Conservation (phyloP, 331 rosid species). For the Malus hybrid region DNA sequence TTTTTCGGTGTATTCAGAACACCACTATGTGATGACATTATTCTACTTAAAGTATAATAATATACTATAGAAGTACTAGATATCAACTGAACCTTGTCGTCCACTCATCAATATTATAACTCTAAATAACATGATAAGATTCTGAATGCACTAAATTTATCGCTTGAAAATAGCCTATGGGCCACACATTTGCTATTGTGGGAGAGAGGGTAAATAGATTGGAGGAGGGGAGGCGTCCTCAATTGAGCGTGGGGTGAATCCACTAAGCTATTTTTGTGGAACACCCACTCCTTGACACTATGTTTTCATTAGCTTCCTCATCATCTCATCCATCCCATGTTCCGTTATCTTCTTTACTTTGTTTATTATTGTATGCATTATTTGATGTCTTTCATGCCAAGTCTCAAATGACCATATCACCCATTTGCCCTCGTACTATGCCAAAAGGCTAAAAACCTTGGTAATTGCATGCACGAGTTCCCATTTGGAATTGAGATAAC, state of each 20-base stretch:
- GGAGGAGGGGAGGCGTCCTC: background rate
- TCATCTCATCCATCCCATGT: background rate
- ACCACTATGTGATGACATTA: too few relatives aligned
- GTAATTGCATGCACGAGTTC: background rate
- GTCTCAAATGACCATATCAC: background rate
- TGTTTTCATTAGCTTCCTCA: background rate
- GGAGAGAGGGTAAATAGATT: background rate
- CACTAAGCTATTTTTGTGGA: slow-evolving; percentile 26
- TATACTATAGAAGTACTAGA: too few relatives aligned
- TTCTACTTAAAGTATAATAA: too few relatives aligned
- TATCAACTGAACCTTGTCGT: too few relatives aligned
- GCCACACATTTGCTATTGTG: background rate
- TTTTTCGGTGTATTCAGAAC: too few relatives aligned
- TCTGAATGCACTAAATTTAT: too few relatives aligned
- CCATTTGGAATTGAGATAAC: background rate
- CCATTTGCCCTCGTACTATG: background rate
- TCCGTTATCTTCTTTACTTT: background rate
- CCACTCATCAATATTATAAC: too few relatives aligned
- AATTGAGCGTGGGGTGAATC: slow-evolving; percentile 25
- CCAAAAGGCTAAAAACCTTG: background rate
- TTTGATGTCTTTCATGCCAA: background rate
- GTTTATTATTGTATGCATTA: background rate
- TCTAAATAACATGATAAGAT: too few relatives aligned
- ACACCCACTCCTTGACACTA: slow-evolving; percentile 12
- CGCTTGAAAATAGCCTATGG: background rate